Conservation (phyloP, 2,329 filamentous ascomycete genomes). For the Aquanectria penicillioides region DNA sequence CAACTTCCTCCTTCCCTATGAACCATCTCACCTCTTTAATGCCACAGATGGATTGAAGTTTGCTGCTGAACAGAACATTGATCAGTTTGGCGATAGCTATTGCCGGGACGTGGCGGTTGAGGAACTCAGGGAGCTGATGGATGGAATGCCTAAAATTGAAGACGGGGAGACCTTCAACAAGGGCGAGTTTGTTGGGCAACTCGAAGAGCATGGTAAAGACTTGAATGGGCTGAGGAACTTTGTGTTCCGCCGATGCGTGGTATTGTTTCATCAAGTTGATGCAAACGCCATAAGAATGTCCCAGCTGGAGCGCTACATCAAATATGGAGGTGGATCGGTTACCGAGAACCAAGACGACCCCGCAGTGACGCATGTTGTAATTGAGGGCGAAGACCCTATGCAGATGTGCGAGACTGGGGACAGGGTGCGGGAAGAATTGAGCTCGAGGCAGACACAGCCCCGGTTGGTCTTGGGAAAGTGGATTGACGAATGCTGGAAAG, state of each 20-base stretch:
- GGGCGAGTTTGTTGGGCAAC: conserved; percentile 59
- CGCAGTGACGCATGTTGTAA: conserved; percentile 77
- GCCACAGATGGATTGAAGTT: conserved; percentile 65
- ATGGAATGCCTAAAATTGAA: conserved; percentile 61
- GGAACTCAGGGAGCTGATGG: conserved; percentile 67
- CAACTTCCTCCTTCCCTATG: conserved; percentile 71
- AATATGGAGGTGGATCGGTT: conserved; percentile 75
- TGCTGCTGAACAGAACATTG: conserved; percentile 70
- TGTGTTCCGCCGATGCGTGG: conserved; percentile 60
- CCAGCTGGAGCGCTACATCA: conserved; percentile 64
- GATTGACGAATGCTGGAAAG: conserved; percentile 83
- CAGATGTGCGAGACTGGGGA: conserved; percentile 50
- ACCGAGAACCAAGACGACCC: conserved; percentile 60
- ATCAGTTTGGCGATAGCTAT: conserved; percentile 86
- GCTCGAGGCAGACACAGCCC: conserved; percentile 64
- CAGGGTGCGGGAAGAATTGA: conserved; percentile 58
- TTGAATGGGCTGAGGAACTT: conserved; percentile 59
- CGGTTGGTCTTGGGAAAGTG: conserved; percentile 76
- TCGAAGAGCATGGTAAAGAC: conserved; percentile 66
- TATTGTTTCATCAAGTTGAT: conserved; percentile 51
- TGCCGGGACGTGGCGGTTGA: conserved; percentile 72
- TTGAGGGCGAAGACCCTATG: conserved; percentile 54
- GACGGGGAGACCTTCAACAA: conserved; percentile 54
- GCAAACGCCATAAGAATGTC: conserved; percentile 50
- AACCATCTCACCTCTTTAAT: conserved; percentile 76